A percentile compares a stretch with the other conserved stretches of the same genome.
These are phyloP conservation scores for Kurtzmaniella fragi DNA, from an alignment of 805 yeast genomes.

Conservation along the genomic window DNA sequence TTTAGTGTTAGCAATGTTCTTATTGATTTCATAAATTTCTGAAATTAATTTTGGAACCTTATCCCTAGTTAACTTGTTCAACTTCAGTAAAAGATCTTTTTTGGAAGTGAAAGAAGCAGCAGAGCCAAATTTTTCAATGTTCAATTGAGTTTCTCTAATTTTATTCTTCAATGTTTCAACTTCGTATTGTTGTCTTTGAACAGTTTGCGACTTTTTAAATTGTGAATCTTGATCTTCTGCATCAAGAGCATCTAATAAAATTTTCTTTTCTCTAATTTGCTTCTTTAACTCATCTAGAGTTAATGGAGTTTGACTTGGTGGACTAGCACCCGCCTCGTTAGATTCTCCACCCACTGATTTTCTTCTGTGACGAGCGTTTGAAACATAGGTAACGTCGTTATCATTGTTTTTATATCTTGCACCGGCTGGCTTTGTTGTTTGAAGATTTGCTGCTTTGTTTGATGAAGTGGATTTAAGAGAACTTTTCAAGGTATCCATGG, in stretches of 20 bases:
- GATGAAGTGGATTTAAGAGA: slow-evolving; percentile 31
- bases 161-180: slow-evolving; percentile 62
- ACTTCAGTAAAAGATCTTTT: slow-evolving; percentile 48
- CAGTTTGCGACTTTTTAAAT: slow-evolving; percentile 26
- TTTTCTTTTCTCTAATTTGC: slow-evolving; percentile 65
- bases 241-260: slow-evolving; percentile 65
- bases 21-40: slow-evolving; percentile 59
- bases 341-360: slow-evolving; percentile 14
- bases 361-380: slow-evolving; percentile 59
- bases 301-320: slow-evolving; percentile 24
- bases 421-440: slow-evolving; percentile 19
- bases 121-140: slow-evolving; percentile 22
- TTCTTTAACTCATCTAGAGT: slow-evolving; percentile 56
- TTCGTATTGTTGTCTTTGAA: slow-evolving; percentile 42
- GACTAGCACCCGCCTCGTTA: slow-evolving; percentile 14
- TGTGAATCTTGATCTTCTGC: slow-evolving; percentile 51
- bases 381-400: slow-evolving; percentile 58
- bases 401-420: slow-evolving; percentile 65
- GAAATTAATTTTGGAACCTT: slow-evolving; percentile 67
- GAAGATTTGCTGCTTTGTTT: slow-evolving; percentile 9
- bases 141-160: slow-evolving; percentile 45
- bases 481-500: slow-evolving; percentile 66
- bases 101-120: slow-evolving; percentile 41
- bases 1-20: slow-evolving; percentile 61
- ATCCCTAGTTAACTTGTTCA: slow-evolving; percentile 57